Base-by-base conservation (phyloP, 306 rosid genomes). In the Malus orientalis region DNA sequence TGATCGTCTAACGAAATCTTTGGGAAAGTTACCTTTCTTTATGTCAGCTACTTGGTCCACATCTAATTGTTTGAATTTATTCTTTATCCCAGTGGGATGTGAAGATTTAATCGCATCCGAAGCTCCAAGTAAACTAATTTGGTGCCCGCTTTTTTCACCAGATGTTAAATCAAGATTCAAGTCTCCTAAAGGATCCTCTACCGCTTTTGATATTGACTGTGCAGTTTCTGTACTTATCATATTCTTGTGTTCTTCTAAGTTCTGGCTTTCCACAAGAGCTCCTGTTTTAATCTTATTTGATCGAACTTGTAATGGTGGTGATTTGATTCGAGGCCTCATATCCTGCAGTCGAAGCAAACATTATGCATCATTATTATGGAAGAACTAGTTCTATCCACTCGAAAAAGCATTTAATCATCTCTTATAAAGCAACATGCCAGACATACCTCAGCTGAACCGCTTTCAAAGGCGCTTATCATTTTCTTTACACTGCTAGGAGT, bases 401-500 rank as follows among this genome's bases (percentile, higher is more conserved):
- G 8, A 36, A 36, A 36, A 36, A 36, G 40, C 40, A 36, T 36
- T 36, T 36, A 36, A 36, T 36, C 40, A 36, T 36, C 54, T 44
- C 54, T 79, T 23, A 38, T 66, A 75, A 68, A 74, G 61, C 49
- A 75, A 25, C 44, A 59, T 40, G 63, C 30, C 59, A 67, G 40
- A 60, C 45, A 74, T 92, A 95, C 99, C 97, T 90, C 90, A 81
- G 88, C 74, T 20, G 79, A 66, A 70, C 86, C 83, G 84, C 82
- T 75, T 88, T 92, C 99, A 74, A 90, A 90, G 75, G 93, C 91
- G 74, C 86, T 88, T 40, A 92, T 83, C 91, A 90, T 89, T 70
- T 85, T 87, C 88, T 60, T 87, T 60, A 95, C 93, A 27, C 76
- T 88, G 83, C 86, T 87, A 22, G 91, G 85, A 78, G 81, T 67